Evolutionary conservation across 2,329 filamentous ascomycete genomes (phyloP).

Genomic region (Exophiala mesophila): DNA sequence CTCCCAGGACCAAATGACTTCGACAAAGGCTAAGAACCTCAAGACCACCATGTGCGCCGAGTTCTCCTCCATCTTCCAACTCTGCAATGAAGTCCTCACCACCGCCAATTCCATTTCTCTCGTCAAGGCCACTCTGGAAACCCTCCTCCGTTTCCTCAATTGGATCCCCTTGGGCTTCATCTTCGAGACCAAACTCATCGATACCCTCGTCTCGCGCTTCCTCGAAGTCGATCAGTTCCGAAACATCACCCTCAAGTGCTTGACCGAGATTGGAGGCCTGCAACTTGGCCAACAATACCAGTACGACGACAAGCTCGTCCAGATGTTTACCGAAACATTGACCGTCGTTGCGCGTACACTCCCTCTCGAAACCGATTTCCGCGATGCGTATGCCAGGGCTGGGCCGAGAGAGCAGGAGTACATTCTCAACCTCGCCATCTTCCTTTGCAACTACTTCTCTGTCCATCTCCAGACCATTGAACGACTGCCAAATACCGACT

Average conservation of each 20-base stretch:
- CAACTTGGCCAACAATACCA: slow-evolving; percentile 71
- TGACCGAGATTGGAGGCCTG: slow-evolving; percentile 94
- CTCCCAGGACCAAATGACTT: slow-evolving; percentile 99
- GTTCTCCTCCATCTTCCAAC: slow-evolving; percentile 96
- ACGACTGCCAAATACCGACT: slow-evolving; percentile 91
- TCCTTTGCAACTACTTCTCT: slow-evolving; percentile 94
- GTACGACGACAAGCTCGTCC: slow-evolving; percentile 91
- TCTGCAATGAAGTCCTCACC: slow-evolving; percentile 91
- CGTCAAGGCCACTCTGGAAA: slow-evolving; percentile 95
- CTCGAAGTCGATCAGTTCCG: slow-evolving; percentile 91
- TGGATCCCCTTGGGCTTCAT: slow-evolving; percentile 99
- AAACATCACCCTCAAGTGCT: slow-evolving; percentile 91
- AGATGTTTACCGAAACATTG: slow-evolving; percentile 97
- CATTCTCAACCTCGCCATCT: slow-evolving; percentile 91
- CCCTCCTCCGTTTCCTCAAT: slow-evolving; percentile 91
- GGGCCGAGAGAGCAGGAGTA: slow-evolving; percentile 95
- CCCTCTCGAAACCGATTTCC: slow-evolving; percentile 82
- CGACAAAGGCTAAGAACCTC: slow-evolving; percentile 87
- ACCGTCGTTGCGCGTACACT: slow-evolving; percentile 92
- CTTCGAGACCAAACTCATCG: slow-evolving; percentile 94
- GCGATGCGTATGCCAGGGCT: slow-evolving; percentile 83
- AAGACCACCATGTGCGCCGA: slow-evolving; percentile 99
- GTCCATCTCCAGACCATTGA: slow-evolving; percentile 92
- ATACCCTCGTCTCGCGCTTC: slow-evolving; percentile 87
- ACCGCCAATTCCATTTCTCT: slow-evolving; percentile 83